phyloP scores from a whole-genome alignment of 73 alveolate genomes.

The Loxodes magnus region DNA sequence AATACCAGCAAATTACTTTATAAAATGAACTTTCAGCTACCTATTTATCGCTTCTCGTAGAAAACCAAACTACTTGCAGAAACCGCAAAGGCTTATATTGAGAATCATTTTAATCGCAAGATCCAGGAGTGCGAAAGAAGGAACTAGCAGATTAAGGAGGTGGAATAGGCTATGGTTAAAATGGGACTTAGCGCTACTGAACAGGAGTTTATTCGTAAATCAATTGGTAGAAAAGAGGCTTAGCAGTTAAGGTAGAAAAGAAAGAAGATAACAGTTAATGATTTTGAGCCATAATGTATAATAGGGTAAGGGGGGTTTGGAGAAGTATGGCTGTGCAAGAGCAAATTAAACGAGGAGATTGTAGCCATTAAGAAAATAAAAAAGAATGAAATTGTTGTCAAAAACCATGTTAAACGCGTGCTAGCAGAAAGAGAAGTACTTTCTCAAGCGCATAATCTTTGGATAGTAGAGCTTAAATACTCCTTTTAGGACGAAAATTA shows the following conservation, averaged over 20 bases:
- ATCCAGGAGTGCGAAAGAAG: too few species aligned
- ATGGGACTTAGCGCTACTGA: too few species aligned
- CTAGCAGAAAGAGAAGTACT: conserved; percentile 76
- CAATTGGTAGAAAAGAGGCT: too few species aligned
- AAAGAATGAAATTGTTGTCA: conserved; percentile 52
- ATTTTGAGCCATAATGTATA: conserved; percentile 50
- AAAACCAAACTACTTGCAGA: too few species aligned
- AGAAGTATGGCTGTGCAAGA: conserved; percentile 60
- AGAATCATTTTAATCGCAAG: too few species aligned
- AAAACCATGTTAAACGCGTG: conserved; percentile 40
- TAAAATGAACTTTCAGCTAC: too few species aligned
- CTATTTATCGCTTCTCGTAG: too few species aligned
- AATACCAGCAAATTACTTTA: too few species aligned
- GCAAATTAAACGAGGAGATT: conserved; percentile 22
- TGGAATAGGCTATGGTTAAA: too few species aligned
- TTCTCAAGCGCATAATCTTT: conserved; percentile 40
- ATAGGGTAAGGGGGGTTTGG: conserved; percentile 85
- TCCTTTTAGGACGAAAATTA: conserved; percentile 41
- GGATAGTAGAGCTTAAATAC: conserved; percentile 42
- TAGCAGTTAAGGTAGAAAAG: conserved; percentile 1
- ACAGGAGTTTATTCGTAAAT: too few species aligned
- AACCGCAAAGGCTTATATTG: too few species aligned
- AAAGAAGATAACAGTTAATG: conserved; percentile 7
- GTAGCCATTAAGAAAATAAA: conserved; percentile 53
- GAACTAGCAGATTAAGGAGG: too few species aligned